These are phyloP conservation scores for Rosa lucieae DNA, from an alignment of 306 rosid species.

Conservation along the genomic window DNA sequence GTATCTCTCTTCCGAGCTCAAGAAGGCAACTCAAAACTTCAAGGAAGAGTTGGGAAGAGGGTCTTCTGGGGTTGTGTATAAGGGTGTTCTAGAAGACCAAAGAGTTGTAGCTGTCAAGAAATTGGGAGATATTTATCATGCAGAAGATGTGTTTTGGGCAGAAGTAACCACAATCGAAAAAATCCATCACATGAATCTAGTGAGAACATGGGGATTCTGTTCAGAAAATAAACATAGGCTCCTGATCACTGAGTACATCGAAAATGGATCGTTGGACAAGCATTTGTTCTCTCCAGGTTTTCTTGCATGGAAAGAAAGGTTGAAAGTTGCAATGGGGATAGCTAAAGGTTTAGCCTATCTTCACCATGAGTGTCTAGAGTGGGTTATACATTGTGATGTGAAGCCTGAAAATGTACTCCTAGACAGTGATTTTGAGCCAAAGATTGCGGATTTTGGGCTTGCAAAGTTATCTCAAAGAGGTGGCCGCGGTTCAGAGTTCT, in stretches of 20 bases:
- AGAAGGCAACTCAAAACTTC: slow-evolving; percentile 46
- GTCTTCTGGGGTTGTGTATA: slow-evolving; percentile 40
- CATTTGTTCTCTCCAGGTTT: slow-evolving; percentile 18
- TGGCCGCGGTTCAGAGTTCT: slow-evolving; percentile 11
- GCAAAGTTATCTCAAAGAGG: slow-evolving; percentile 38
- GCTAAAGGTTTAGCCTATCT: slow-evolving; percentile 48
- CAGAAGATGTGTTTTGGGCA: slow-evolving; percentile 40
- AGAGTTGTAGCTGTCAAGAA: slow-evolving; percentile 38
- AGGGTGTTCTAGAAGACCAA: slow-evolving; percentile 27
- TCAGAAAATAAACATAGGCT: slow-evolving; percentile 46
- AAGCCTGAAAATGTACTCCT: slow-evolving; percentile 59
- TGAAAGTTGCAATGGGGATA: slow-evolving; percentile 35
- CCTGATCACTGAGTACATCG: slow-evolving; percentile 42
- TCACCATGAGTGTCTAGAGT: slow-evolving; percentile 56
- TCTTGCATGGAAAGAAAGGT: slow-evolving; percentile 39
- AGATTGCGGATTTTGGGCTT: slow-evolving; percentile 60
- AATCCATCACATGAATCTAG: slow-evolving; percentile 51
- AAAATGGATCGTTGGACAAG: slow-evolving; percentile 41
- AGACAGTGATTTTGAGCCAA: slow-evolving; percentile 41
- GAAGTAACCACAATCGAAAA: slow-evolving; percentile 57
- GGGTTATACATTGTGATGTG: slow-evolving; percentile 58
- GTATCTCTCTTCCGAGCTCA: slow-evolving; percentile 42
- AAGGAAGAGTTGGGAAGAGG: slow-evolving; percentile 49
- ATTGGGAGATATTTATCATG: slow-evolving; percentile 33
- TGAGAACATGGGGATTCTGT: slow-evolving; percentile 50